phyloP scores from a whole-genome alignment of 306 rosid species.

The Cucurbita ficifolia region DNA sequence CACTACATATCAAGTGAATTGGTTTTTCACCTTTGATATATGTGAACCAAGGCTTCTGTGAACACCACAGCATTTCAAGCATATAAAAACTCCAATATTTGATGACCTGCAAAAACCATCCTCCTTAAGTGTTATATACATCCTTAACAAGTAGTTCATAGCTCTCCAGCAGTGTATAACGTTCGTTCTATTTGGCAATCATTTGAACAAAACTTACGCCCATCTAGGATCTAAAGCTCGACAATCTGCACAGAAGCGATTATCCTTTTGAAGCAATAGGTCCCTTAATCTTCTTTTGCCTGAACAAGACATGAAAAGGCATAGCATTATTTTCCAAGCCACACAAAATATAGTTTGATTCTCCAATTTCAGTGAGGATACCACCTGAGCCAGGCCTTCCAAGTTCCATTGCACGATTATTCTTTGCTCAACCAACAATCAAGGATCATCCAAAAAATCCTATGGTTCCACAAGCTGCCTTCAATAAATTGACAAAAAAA shows the following conservation, averaged over 20 bases:
- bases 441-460: slow-evolving; percentile 22
- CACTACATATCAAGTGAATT: neutral
- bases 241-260: slow-evolving; percentile 85
- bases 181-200: neutral
- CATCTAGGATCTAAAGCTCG: slow-evolving; percentile 90
- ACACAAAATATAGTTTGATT: neutral
- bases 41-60: slow-evolving; percentile 96
- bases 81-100: slow-evolving; percentile 88
- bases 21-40: slow-evolving; percentile 72
- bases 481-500: neutral
- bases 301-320: slow-evolving; percentile 24
- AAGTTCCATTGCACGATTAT: slow-evolving; percentile 27
- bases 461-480: slow-evolving; percentile 10
- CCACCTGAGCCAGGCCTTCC: slow-evolving; percentile 72
- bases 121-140: neutral
- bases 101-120: slow-evolving; percentile 56
- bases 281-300: slow-evolving; percentile 72
- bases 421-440: slow-evolving; percentile 20
- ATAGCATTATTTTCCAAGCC: slow-evolving; percentile 12
- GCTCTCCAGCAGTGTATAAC: neutral
- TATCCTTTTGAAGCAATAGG: slow-evolving; percentile 56
- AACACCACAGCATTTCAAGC: slow-evolving; percentile 92
- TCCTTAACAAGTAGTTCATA: neutral
- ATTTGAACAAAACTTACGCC: slow-evolving; percentile 55
- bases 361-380: slow-evolving; percentile 15